Percentiles rank a stretch among this genome's conserved stretches.
Evolutionary conservation across 2,329 filamentous ascomycete species (phyloP).

Genomic region (Phialophora expanda): DNA sequence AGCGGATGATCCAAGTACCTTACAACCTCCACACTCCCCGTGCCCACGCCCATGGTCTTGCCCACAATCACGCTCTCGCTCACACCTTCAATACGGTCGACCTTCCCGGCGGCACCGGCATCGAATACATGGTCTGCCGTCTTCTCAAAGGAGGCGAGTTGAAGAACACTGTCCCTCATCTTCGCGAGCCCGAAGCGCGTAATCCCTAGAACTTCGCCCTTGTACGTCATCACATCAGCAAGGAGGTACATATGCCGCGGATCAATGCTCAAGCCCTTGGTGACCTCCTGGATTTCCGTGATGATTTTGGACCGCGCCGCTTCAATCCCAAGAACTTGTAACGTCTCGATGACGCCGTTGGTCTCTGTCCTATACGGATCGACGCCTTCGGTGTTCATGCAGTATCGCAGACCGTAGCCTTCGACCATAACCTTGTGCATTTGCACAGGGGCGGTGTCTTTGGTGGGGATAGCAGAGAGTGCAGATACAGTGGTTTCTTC

Average conservation of each 20-base stretch:
- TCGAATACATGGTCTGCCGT: conserved; percentile 97
- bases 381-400: conserved; percentile 93
- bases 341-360: conserved; percentile 90
- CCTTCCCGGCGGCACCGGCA: conserved; percentile 88
- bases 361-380: conserved; percentile 74
- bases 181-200: conserved; percentile 95
- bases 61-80: conserved; percentile 98
- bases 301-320: conserved; percentile 89
- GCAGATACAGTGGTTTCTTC: conserved; percentile 25
- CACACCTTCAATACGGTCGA: conserved; percentile 89
- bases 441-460: conserved; percentile 70
- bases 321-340: conserved; percentile 89
- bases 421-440: conserved; percentile 82
- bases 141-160: conserved; percentile 96
- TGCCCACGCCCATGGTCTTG: conserved; percentile 89
- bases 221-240: conserved; percentile 98
- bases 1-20: conserved; percentile 72
- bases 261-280: conserved; percentile 94
- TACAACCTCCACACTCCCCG: conserved; percentile 89
- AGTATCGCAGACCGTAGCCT: conserved; percentile 85
- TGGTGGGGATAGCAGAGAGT: conserved; percentile 2
- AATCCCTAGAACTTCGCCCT: conserved; percentile 94
- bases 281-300: conserved; percentile 83
- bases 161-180: conserved; percentile 92
- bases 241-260: conserved; percentile 97